phyloP scores from a whole-genome alignment of 2,329 filamentous ascomycete genomes.

The Colletotrichum camelliae region DNA sequence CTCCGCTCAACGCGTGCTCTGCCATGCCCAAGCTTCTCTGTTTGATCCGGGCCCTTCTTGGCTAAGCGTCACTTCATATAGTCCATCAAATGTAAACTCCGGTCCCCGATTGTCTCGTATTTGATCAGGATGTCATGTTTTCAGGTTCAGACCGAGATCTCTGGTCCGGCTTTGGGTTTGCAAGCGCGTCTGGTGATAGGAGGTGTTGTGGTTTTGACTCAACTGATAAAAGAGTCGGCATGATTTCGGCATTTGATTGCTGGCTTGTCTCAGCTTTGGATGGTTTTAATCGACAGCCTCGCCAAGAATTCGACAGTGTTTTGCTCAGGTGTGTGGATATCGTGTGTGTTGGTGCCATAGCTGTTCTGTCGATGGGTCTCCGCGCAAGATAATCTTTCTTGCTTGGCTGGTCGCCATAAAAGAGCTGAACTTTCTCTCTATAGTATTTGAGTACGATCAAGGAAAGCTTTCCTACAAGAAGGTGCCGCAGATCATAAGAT shows the following conservation, averaged over 20 bases:
- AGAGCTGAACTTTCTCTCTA: neutral
- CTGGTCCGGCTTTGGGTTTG: neutral
- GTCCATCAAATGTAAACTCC: neutral
- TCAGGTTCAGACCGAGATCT: neutral
- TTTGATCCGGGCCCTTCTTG: too few species aligned
- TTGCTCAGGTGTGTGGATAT: neutral
- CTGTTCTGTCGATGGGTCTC: neutral
- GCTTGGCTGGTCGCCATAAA: too few species aligned
- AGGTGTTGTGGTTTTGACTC: too few species aligned
- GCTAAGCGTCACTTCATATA: neutral
- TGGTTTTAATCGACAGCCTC: neutral
- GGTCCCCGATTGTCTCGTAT: neutral
- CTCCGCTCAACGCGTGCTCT: neutral
- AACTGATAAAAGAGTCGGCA: too few species aligned
- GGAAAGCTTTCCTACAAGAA: neutral
- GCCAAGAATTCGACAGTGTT: neutral
- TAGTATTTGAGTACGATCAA: neutral
- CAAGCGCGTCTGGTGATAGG: neutral
- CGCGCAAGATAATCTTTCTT: too few species aligned
- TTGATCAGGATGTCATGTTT: neutral
- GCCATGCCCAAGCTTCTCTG: neutral
- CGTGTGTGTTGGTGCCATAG: neutral
- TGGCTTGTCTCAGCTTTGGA: neutral
- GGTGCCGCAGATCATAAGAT: neutral
- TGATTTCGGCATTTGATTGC: neutral